A percentile compares a stretch with the other conserved stretches of the same genome.
Conservation (phyloP, 139 green algal species). For the Chlamydomonas sphaeroides region DNA sequence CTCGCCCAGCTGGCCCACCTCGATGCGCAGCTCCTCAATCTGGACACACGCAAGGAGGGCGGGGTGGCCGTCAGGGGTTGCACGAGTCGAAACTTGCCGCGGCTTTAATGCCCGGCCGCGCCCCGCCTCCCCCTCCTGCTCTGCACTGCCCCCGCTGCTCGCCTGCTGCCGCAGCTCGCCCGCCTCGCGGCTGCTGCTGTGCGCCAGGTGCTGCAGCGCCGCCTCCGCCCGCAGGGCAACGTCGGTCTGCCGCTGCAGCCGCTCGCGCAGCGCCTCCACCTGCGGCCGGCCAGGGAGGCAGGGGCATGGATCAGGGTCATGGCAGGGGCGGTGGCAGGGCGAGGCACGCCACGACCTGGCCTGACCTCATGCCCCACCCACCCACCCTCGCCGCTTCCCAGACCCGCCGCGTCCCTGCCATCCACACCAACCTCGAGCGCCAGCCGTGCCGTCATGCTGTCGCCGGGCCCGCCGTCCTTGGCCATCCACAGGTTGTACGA, state of each 20-base stretch:
- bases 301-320: too few species aligned
- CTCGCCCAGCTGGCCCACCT: conserved; percentile 9
- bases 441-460: conserved; percentile 42
- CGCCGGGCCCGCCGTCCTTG: conserved; percentile 19
- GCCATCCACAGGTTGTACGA: conserved; percentile 48
- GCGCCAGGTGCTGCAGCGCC: conserved; percentile 49
- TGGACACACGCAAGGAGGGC: too few species aligned
- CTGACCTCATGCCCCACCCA: too few species aligned
- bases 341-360: too few species aligned
- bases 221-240: conserved; percentile 44
- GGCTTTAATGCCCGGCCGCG: too few species aligned
- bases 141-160: neutral
- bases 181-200: conserved; percentile 9
- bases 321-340: too few species aligned
- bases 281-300: too few species aligned
- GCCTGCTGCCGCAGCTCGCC: conserved; percentile 30
- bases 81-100: too few species aligned
- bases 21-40: conserved; percentile 41
- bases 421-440: conserved; percentile 20
- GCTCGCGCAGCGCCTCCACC: conserved; percentile 50
- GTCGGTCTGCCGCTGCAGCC: conserved; percentile 54
- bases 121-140: too few species aligned
- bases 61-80: too few species aligned
- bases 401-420: too few species aligned
- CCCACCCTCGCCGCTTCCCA: too few species aligned